Conservation (phyloP, 176 grass and related monocot species). For the Lolium multiflorum region DNA sequence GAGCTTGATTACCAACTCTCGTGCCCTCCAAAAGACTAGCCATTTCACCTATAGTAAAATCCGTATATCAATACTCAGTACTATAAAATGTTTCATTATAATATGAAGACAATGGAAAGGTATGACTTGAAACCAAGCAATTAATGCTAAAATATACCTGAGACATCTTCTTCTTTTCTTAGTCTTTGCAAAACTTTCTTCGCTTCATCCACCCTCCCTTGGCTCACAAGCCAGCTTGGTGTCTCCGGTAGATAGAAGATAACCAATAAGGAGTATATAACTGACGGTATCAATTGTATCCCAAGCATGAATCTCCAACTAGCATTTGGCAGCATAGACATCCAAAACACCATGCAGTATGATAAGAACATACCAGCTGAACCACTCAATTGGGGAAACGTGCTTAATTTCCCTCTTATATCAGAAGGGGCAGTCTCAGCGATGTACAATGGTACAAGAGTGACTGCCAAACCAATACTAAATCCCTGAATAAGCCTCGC, state of each 20-base stretch:
- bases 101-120: not conserved
- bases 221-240: slow-evolving; percentile 65
- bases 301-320: slow-evolving; percentile 78
- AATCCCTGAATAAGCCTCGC: slow-evolving; percentile 61
- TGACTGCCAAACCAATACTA: slow-evolving; percentile 65
- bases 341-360: slow-evolving; percentile 66
- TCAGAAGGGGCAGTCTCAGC: slow-evolving; percentile 60
- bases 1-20: slow-evolving; percentile 30
- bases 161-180: slow-evolving; percentile 60
- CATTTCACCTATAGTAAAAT: slow-evolving; percentile 64
- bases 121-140: not conserved
- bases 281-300: slow-evolving; percentile 61
- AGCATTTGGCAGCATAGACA: slow-evolving; percentile 51
- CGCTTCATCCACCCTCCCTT: slow-evolving; percentile 57
- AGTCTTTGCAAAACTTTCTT: slow-evolving; percentile 55
- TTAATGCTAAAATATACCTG: slow-evolving; percentile 38
- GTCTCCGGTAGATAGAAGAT: slow-evolving; percentile 70
- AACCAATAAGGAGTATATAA: slow-evolving; percentile 57
- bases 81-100: not conserved
- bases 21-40: slow-evolving; percentile 61
- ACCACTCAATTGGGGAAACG: slow-evolving; percentile 67
- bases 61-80: not conserved
- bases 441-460: slow-evolving; percentile 75
- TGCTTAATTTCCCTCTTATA: slow-evolving; percentile 66
- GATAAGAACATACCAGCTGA: slow-evolving; percentile 76